Percentiles rank a stretch among this genome's conserved stretches.
Conservation (phyloP, 305 asterid genomes). For the Fraxinus latifolia region DNA sequence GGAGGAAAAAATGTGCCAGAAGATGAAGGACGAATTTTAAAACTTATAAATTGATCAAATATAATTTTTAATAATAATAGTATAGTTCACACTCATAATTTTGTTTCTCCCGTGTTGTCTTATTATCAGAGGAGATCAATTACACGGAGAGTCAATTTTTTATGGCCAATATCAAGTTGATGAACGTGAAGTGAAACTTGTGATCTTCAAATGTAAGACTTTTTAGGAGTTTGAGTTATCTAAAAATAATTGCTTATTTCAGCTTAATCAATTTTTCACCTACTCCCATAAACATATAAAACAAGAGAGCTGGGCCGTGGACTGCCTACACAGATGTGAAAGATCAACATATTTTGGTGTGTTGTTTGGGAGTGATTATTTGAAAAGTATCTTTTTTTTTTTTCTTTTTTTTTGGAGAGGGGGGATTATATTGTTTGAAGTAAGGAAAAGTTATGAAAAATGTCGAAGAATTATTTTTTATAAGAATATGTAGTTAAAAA, state of each 20-base stretch:
- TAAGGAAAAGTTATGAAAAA: too few species aligned
- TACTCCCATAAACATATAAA: background rate
- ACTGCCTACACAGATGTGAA: background rate
- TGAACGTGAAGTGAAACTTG: background rate
- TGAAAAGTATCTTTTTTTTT: too few species aligned
- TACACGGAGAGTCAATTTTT: background rate
- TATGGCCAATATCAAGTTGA: background rate
- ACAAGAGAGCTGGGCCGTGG: background rate
- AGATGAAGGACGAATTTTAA: too few species aligned
- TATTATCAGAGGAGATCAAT: background rate
- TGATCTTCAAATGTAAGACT: background rate
- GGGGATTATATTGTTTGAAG: too few species aligned
- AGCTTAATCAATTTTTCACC: background rate
- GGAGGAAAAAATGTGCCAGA: background rate
- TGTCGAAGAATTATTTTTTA: too few species aligned
- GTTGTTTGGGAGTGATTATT: too few species aligned
- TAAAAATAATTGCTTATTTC: background rate
- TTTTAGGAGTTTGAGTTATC: background rate
- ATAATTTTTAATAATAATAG: too few species aligned
- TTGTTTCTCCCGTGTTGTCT: background rate
- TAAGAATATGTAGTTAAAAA: too few species aligned
- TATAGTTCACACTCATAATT: background rate
- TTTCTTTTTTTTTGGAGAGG: too few species aligned
- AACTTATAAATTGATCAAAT: background rate
- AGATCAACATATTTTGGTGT: background rate